phyloP scores from a whole-genome alignment of 495 filamentous ascomycete genomes.

The Lepidopterella palustris region DNA sequence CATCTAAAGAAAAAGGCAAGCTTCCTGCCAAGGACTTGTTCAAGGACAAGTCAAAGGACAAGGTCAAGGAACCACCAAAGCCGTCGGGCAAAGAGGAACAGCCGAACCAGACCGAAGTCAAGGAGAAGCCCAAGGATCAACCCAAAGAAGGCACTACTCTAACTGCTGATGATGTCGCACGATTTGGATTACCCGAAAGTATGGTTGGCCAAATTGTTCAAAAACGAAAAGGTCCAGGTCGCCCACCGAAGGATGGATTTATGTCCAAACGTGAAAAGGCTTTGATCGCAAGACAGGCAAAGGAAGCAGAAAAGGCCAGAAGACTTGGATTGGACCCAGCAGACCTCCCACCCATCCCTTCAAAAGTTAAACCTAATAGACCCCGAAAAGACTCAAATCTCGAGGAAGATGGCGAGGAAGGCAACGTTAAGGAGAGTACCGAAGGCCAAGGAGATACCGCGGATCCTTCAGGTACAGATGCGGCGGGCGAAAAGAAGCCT shows the following conservation, averaged over 20 bases:
- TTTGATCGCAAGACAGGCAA: conserved; percentile 57
- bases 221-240: conserved; percentile 71
- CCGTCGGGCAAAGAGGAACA: conserved; percentile 1
- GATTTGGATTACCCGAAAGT: conserved; percentile 9
- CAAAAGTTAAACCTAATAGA: conserved; percentile 12
- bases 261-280: conserved; percentile 81
- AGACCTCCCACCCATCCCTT: conserved; percentile 3
- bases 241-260: conserved; percentile 86
- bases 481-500: conserved; percentile 50
- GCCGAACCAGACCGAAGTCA: neutral
- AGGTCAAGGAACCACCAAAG: neutral
- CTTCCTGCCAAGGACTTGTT: neutral
- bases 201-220: conserved; percentile 12
- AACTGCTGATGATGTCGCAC: conserved; percentile 10
- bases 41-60: conserved; percentile 15
- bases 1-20: conserved; percentile 4
- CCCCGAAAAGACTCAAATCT: conserved; percentile 22
- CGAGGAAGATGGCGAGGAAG: conserved; percentile 13
- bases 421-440: neutral
- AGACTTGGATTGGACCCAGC: conserved; percentile 33
- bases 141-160: conserved; percentile 14
- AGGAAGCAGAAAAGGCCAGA: conserved; percentile 35
- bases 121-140: conserved; percentile 9
- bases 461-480: conserved; percentile 26
- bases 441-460: neutral